phyloP scores from a whole-genome alignment of 1,139 yeast genomes.

The Hanseniaspora uvarum region DNA sequence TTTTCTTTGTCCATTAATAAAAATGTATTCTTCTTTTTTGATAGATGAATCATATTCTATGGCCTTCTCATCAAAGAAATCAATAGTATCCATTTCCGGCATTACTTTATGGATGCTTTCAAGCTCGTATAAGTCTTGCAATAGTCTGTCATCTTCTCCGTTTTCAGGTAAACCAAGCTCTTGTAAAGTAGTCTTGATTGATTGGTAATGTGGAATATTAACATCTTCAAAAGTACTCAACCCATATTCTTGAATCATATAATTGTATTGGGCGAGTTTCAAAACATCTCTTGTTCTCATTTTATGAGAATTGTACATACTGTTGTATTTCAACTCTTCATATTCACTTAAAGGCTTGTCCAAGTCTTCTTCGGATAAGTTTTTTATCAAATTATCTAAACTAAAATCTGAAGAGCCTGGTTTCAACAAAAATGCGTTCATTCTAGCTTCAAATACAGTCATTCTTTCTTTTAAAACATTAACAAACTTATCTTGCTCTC shows the following conservation, averaged over 20 bases:
- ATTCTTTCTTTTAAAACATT: background rate
- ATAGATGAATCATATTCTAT: slow-evolving; percentile 71
- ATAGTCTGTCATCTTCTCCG: background rate
- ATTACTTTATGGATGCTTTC: slow-evolving; percentile 31
- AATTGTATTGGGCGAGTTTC: slow-evolving; percentile 44
- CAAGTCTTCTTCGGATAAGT: background rate
- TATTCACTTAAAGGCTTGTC: slow-evolving; percentile 33
- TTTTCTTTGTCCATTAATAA: slow-evolving; percentile 72
- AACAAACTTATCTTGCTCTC: slow-evolving; percentile 1
- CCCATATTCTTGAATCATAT: slow-evolving; percentile 42
- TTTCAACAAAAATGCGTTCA: background rate
- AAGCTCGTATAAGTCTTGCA: background rate
- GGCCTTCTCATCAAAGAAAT: slow-evolving; percentile 71
- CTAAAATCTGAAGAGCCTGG: background rate
- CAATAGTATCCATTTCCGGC: slow-evolving; percentile 72
- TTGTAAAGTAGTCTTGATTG: slow-evolving; percentile 31
- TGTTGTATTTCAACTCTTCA: slow-evolving; percentile 52
- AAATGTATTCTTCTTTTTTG: slow-evolving; percentile 77
- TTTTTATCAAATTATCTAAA: background rate
- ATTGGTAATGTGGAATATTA: slow-evolving; percentile 46
- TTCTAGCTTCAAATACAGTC: background rate
- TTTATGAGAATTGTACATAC: slow-evolving; percentile 26
- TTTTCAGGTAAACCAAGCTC: slow-evolving; percentile 2
- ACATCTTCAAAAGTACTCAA: slow-evolving; percentile 32
- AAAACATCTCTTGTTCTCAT: slow-evolving; percentile 48